Base-by-base conservation (phyloP, 75 land plant species). In the Pinus tabuliformis region DNA sequence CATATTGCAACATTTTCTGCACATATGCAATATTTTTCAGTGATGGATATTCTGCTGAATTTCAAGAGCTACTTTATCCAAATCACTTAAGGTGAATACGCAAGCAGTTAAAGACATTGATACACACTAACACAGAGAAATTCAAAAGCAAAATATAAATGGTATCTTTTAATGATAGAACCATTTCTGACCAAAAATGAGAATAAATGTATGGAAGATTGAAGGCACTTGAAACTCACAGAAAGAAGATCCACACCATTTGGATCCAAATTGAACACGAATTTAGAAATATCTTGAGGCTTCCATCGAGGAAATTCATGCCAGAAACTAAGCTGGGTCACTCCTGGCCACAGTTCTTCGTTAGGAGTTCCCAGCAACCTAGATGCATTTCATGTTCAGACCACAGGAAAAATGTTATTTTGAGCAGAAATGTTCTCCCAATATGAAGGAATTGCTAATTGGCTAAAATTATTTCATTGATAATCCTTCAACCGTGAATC, bases 221-320 rank as follows among this genome's bases (percentile, higher is more conserved):
- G 15, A 39, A 17, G 24, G 57, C 39, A 22, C 18, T 20, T 39
- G n/a, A 24, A 4, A 81, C 80, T 75, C 73, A 86, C 87, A 42
- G 79, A 79, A 28, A 86, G 76, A 56, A 86, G 85, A 61, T 86
- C 87, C 14, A 86, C 52, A 14, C 85, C 87, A 33, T 70, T 66
- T 45, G 82, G 79, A 56, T 81, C 80, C 64, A 86, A 65, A 57
- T 62, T 73, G 6, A 81, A 79, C 16, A 86, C 81, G 57, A 70
- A 57, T 72, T 61, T 63, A 11, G 78, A 33, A 33, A 82, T 21
- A 54, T 66, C 70, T 76, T 80, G 82, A 26, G 85, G 65, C 58
- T 75, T 78, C 89, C 89, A 87, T 72, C 77, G 81, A 16, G 89
- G 89, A 74, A 84, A 87, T 22, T 87, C 89, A 70, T 82, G 89